Evolutionary conservation across 208 protist species (phyloP).

Genomic region (Crithidia brevicula): DNA sequence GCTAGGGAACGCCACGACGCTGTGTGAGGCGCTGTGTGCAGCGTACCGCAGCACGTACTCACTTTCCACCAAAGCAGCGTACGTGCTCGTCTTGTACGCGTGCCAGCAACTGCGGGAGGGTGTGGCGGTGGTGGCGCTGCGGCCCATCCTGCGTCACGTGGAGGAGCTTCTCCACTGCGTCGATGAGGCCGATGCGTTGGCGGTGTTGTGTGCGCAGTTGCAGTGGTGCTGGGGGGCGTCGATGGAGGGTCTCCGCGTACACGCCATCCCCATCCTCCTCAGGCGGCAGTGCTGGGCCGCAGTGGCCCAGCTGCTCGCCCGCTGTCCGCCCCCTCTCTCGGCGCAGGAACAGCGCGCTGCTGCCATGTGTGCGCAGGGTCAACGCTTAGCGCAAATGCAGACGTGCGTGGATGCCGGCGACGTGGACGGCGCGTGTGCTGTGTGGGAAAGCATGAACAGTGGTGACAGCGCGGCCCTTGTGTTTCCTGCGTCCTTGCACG

Average conservation of each 20-base stretch:
- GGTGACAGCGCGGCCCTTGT: not conserved
- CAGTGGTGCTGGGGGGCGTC: slow-evolving; percentile 30
- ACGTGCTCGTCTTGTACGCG: slow-evolving; percentile 11
- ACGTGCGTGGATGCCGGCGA: not conserved
- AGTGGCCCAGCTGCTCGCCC: slow-evolving; percentile 9
- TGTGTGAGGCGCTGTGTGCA: slow-evolving; percentile 24
- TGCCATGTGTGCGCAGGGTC: slow-evolving; percentile 3
- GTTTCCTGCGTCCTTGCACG: slow-evolving; percentile 7
- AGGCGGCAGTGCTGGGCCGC: slow-evolving; percentile 11
- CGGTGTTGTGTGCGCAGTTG: slow-evolving; percentile 25
- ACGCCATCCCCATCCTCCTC: slow-evolving; percentile 18
- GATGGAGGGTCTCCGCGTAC: slow-evolving; percentile 24
- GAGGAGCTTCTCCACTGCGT: not conserved
- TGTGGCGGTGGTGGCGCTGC: slow-evolving; percentile 8
- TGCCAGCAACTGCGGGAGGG: slow-evolving; percentile 15
- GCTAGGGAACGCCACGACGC: not conserved
- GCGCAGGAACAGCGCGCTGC: slow-evolving; percentile 12
- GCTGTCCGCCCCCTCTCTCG: slow-evolving; percentile 23
- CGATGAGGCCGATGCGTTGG: slow-evolving; percentile 17
- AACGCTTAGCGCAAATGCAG: not conserved
- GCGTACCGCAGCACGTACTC: too few species aligned
- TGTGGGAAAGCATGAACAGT: slow-evolving; percentile 2
- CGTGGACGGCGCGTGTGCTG: slow-evolving; percentile 7
- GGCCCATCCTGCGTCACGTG: slow-evolving; percentile 13
- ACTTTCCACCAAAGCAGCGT: not conserved